Evolutionary conservation across 2,329 filamentous ascomycete genomes (phyloP).

Genomic region (Ophiostoma ulmi): DNA sequence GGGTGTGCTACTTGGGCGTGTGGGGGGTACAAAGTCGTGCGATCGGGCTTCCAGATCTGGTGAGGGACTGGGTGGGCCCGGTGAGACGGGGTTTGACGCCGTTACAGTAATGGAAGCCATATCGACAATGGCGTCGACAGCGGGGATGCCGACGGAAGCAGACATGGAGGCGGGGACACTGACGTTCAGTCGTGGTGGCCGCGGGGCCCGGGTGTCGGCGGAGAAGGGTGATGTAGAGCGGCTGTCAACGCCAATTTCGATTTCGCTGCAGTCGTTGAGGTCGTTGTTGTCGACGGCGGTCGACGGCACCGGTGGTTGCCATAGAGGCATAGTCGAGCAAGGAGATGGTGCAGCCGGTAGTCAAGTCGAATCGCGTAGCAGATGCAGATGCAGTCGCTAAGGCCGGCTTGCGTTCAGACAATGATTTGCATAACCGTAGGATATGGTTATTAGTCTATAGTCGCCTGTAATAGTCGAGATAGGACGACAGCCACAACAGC

Average conservation of each 20-base stretch:
- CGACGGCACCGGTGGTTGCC: not conserved
- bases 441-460: not conserved
- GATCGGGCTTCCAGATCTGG: slow-evolving; percentile 45
- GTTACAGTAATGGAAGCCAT: slow-evolving; percentile 44
- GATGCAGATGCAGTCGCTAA: not conserved
- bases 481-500: not conserved
- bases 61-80: slow-evolving; percentile 47
- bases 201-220: slow-evolving; percentile 28
- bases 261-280: not conserved
- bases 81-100: slow-evolving; percentile 51
- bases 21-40: slow-evolving; percentile 46
- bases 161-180: slow-evolving; percentile 30
- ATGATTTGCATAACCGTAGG: slow-evolving; percentile 3
- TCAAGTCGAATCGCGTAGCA: not conserved
- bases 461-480: not conserved
- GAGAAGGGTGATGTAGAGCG: slow-evolving; percentile 15
- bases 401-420: not conserved
- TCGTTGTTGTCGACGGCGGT: not conserved
- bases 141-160: slow-evolving; percentile 19
- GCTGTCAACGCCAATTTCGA: not conserved
- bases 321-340: not conserved
- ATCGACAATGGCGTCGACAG: slow-evolving; percentile 40
- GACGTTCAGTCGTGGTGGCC: slow-evolving; percentile 27
- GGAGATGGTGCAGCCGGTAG: not conserved
- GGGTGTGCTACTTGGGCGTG: slow-evolving; percentile 55